phyloP scores from a whole-genome alignment of 208 protist species.

The Strigomonas galati region DNA sequence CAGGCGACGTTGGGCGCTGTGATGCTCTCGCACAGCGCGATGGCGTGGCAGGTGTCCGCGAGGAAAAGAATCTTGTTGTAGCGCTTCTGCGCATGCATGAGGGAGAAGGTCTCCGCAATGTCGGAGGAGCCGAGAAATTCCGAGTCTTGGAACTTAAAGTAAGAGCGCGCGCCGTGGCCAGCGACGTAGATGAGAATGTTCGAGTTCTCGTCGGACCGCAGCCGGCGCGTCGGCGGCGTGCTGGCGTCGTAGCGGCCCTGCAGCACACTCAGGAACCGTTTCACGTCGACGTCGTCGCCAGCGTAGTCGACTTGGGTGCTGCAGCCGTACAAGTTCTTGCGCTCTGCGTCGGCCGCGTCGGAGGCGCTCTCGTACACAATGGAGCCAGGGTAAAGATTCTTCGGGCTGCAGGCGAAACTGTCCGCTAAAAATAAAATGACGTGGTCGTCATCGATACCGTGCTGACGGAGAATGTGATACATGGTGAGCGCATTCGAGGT shows the following conservation, averaged over 20 bases:
- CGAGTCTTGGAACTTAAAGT: slow-evolving; percentile 97
- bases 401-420: slow-evolving; percentile 96
- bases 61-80: slow-evolving; percentile 93
- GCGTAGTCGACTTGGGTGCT: slow-evolving; percentile 97
- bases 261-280: slow-evolving; percentile 94
- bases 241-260: slow-evolving; percentile 91
- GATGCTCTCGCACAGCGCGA: slow-evolving; percentile 84
- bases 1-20: slow-evolving; percentile 79
- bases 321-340: slow-evolving; percentile 83
- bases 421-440: slow-evolving; percentile 98
- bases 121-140: slow-evolving; percentile 88
- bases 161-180: slow-evolving; percentile 96
- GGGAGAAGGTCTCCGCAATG: slow-evolving; percentile 94
- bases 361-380: background rate
- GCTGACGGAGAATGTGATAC: slow-evolving; percentile 93
- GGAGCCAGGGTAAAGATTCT: slow-evolving; percentile 89
- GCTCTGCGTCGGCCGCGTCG: slow-evolving; percentile 10
- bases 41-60: slow-evolving; percentile 96
- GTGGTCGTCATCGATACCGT: slow-evolving; percentile 94
- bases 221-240: slow-evolving; percentile 89
- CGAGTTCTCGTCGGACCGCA: slow-evolving; percentile 91
- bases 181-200: slow-evolving; percentile 97
- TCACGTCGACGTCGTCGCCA: slow-evolving; percentile 96
- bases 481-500: slow-evolving; percentile 95
- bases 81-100: slow-evolving; percentile 93